These are phyloP conservation scores for Fusarium chuoi DNA, from an alignment of 2,329 filamentous ascomycete species.

Conservation along the genomic window DNA sequence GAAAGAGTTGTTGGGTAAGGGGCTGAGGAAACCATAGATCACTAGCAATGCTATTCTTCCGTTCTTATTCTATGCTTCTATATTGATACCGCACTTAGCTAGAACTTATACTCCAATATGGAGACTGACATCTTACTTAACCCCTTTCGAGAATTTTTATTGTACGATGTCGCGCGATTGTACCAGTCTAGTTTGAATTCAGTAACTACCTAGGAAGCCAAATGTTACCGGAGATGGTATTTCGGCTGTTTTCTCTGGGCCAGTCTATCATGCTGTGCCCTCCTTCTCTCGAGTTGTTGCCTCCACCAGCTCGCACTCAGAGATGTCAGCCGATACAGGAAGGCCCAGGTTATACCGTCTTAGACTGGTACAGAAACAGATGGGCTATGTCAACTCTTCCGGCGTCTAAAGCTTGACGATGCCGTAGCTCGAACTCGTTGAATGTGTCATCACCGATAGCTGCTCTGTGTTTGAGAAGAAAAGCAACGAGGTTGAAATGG, in stretches of 20 bases:
- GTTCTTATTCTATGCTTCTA: not conserved
- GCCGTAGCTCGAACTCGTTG: not conserved
- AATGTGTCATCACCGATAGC: not conserved
- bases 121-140: too few species aligned
- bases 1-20: constrained; percentile 61
- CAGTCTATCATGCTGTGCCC: not conserved
- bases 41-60: not conserved
- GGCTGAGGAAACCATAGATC: constrained; percentile 52
- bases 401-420: not conserved
- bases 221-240: not conserved
- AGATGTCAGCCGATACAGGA: not conserved
- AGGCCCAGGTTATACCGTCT: not conserved
- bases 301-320: not conserved
- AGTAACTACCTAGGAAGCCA: not conserved
- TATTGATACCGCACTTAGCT: not conserved
- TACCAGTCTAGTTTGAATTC: not conserved
- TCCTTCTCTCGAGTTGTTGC: not conserved
- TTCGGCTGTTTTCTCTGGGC: not conserved
- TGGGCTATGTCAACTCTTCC: not conserved
- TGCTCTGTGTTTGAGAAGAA: not conserved
- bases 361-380: not conserved
- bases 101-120: not conserved
- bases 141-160: not conserved
- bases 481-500: not conserved
- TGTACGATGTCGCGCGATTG: not conserved